Evolutionary conservation across 2,329 filamentous ascomycete species (phyloP).

Genomic region (Botryotinia convoluta): DNA sequence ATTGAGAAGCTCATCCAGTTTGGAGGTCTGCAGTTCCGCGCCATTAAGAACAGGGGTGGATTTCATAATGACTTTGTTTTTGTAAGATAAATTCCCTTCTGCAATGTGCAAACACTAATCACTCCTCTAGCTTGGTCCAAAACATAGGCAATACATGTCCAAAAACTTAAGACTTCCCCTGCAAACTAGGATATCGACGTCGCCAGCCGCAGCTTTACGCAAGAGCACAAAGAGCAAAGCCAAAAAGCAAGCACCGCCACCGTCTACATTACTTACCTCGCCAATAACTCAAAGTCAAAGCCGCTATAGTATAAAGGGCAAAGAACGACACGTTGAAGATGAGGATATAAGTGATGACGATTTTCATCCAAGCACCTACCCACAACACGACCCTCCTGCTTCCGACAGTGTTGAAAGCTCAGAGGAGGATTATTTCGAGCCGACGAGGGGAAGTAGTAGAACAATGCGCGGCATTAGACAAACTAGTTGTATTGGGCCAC

Average conservation of each 20-base stretch:
- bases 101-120: constrained; percentile 29
- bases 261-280: constrained; percentile 63
- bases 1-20: constrained; percentile 71
- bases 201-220: constrained; percentile 38
- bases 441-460: constrained; percentile 36
- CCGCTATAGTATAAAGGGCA: constrained; percentile 35
- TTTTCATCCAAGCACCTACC: constrained; percentile 26
- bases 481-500: constrained; percentile 47
- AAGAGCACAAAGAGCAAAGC: constrained; percentile 29
- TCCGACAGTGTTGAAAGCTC: constrained; percentile 38
- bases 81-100: constrained; percentile 44
- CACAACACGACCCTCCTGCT: constrained; percentile 50
- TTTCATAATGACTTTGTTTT: constrained; percentile 75
- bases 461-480: constrained; percentile 28
- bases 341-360: constrained; percentile 7
- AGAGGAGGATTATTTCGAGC: constrained; percentile 38
- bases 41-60: constrained; percentile 57
- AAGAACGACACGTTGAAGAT: constrained; percentile 28
- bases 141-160: constrained; percentile 31
- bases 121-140: constrained; percentile 36
- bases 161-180: constrained; percentile 35
- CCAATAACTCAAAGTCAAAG: constrained; percentile 19
- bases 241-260: constrained; percentile 33
- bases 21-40: constrained; percentile 69
- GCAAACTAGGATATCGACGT: constrained; percentile 33